Conservation (phyloP, 2,329 filamentous ascomycete species). For the Diaporthe longicolla region DNA sequence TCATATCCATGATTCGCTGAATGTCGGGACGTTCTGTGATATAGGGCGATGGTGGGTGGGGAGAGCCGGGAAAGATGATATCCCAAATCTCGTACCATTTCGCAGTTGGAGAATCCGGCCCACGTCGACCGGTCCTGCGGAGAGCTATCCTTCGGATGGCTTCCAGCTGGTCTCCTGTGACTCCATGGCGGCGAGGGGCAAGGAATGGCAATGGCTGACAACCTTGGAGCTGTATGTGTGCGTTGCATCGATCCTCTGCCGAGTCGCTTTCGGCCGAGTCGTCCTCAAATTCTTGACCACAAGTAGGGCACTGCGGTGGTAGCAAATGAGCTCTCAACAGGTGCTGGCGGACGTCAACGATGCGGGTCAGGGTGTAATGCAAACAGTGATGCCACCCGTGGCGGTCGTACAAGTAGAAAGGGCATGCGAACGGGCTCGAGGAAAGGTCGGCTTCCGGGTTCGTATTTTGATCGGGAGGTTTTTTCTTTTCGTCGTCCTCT, state of each 20-base stretch:
- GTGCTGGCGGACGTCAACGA: conserved; percentile 8
- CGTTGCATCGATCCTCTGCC: not conserved
- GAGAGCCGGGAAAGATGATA: not conserved
- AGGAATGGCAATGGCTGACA: not conserved
- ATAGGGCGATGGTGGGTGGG: not conserved
- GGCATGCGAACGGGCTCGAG: not conserved
- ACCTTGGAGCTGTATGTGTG: not conserved
- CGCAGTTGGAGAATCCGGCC: not conserved
- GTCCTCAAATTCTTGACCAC: not conserved
- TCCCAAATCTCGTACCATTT: conserved; percentile 29
- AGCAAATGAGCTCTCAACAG: not conserved
- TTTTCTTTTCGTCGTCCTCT: not conserved
- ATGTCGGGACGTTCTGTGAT: not conserved
- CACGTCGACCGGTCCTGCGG: not conserved
- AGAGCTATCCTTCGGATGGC: not conserved
- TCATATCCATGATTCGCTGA: conserved; percentile 4
- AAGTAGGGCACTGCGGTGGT: not conserved
- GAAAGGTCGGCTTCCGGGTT: not conserved
- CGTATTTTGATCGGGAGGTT: not conserved
- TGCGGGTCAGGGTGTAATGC: not conserved
- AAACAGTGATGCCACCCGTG: not conserved
- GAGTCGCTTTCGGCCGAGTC: not conserved
- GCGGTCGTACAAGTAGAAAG: not conserved
- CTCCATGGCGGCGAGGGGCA: not conserved
- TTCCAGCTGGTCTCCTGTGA: not conserved